Percentiles rank a stretch among this genome's conserved stretches.
Conservation (phyloP, 495 filamentous ascomycete species). For the Xylaria venustula region DNA sequence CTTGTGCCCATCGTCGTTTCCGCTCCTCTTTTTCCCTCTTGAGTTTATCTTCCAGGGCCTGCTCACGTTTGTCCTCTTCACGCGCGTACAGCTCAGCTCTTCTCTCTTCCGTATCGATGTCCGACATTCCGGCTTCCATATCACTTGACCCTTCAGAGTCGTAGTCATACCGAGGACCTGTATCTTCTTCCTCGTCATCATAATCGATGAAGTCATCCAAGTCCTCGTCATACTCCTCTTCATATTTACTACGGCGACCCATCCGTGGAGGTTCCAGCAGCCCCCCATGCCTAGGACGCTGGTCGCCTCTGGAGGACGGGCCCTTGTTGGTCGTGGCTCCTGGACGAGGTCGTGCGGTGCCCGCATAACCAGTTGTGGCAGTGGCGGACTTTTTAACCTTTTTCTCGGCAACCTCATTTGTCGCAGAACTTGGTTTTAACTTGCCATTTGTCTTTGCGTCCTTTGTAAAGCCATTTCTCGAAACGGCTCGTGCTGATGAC, state of each 20-base stretch:
- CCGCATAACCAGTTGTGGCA: constrained; percentile 57
- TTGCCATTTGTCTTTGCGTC: constrained; percentile 16
- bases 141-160: constrained; percentile 54
- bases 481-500: constrained; percentile 13
- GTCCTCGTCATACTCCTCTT: constrained; percentile 54
- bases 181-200: constrained; percentile 52
- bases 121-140: constrained; percentile 61
- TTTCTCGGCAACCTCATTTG: constrained; percentile 38
- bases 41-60: constrained; percentile 41
- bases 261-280: constrained; percentile 28
- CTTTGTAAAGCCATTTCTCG: constrained; percentile 23
- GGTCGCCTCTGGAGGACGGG: constrained; percentile 20
- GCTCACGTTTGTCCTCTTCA: constrained; percentile 52
- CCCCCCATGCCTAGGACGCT: constrained; percentile 25
- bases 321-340: constrained; percentile 30
- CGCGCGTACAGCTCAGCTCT: constrained; percentile 45
- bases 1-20: constrained; percentile 27
- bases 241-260: constrained; percentile 42
- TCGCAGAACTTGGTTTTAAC: constrained; percentile 13
- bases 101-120: constrained; percentile 60
- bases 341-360: constrained; percentile 50
- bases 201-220: constrained; percentile 55
- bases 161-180: constrained; percentile 37
- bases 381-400: constrained; percentile 56
- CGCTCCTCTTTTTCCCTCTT: constrained; percentile 48